Evolutionary conservation across 805 yeast species (phyloP).

Genomic region (Candida ovalis): DNA sequence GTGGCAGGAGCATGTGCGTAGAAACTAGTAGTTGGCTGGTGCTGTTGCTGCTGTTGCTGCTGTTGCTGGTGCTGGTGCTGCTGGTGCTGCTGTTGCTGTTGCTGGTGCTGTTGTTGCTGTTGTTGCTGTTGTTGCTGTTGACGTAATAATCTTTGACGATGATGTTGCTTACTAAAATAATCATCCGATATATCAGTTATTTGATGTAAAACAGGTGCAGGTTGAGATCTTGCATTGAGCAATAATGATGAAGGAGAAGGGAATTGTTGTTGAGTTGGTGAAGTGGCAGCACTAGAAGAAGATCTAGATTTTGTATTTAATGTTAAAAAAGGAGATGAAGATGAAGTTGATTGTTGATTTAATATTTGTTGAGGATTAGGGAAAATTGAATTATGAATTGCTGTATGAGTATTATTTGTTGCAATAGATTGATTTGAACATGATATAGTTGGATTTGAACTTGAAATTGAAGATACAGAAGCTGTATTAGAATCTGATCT

Average conservation of each 20-base stretch:
- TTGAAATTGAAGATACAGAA: neutral
- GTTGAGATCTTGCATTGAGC: slow-evolving; percentile 5
- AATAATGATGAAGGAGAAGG: slow-evolving; percentile 5
- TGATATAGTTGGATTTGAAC: neutral
- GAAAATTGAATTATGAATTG: neutral
- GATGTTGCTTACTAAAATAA: slow-evolving; percentile 21
- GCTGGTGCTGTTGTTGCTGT: slow-evolving; percentile 11
- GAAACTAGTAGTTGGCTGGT: slow-evolving; percentile 7
- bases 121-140: slow-evolving; percentile 7
- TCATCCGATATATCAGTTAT: slow-evolving; percentile 24
- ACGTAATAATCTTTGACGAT: slow-evolving; percentile 2
- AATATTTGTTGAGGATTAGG: neutral
- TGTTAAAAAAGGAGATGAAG: neutral
- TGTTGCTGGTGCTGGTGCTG: slow-evolving; percentile 9
- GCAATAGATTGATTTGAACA: neutral
- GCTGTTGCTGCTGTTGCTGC: slow-evolving; percentile 1
- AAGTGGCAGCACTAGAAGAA: neutral
- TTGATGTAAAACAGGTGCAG: slow-evolving; percentile 10
- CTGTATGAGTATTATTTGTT: neutral
- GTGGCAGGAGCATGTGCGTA: neutral
- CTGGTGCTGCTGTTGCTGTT: slow-evolving; percentile 8
- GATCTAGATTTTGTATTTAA: neutral
- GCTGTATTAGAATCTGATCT: neutral
- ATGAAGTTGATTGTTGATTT: neutral
- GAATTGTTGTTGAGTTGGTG: neutral